Conservation (phyloP, 331 rosid species). For the Pyracantha coccinea region DNA sequence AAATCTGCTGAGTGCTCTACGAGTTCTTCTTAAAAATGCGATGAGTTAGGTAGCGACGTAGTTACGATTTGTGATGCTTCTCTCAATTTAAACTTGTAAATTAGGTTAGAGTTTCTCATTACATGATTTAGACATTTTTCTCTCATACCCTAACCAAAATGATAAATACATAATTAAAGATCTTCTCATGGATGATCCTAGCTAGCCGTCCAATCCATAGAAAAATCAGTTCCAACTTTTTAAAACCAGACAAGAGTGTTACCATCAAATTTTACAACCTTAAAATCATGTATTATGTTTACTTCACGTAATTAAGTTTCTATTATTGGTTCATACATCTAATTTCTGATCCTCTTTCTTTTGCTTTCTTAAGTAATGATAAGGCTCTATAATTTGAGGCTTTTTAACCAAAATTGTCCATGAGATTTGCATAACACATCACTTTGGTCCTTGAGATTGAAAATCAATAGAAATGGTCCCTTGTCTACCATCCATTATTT, state of each 20-base stretch:
- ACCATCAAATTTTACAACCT: background rate
- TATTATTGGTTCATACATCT: background rate
- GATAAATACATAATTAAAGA: background rate
- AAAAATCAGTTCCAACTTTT: background rate
- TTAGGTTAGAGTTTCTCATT: background rate
- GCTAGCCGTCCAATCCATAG: background rate
- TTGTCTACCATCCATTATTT: too few relatives aligned
- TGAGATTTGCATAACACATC: too few relatives aligned
- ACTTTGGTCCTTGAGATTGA: too few relatives aligned
- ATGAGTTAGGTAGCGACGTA: background rate
- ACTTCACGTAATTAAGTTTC: constrained; percentile 5
- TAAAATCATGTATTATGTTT: background rate
- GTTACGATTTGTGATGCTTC: background rate
- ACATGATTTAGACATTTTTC: background rate
- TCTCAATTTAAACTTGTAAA: background rate
- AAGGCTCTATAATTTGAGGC: too few relatives aligned
- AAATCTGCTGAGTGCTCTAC: too few relatives aligned
- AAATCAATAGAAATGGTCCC: too few relatives aligned
- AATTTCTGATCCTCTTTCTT: background rate
- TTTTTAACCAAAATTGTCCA: too few relatives aligned
- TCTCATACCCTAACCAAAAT: background rate
- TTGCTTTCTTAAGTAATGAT: background rate
- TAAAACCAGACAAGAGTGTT: background rate
- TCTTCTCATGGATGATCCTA: background rate
- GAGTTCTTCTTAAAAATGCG: background rate